Base-by-base conservation (phyloP, 495 filamentous ascomycete species). In the Staphylotrichum tortipilum region DNA sequence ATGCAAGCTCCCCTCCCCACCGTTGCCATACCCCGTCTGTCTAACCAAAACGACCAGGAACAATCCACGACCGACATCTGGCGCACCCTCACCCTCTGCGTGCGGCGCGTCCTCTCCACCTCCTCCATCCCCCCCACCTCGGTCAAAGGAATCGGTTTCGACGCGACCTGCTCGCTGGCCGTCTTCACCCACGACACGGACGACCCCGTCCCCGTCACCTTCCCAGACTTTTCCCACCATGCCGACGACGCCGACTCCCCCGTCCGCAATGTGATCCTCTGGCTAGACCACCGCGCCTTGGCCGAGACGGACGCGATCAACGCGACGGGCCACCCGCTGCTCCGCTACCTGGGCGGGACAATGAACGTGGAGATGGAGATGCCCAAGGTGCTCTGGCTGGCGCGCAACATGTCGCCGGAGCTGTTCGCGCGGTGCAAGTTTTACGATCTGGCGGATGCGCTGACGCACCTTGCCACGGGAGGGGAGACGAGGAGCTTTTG, bases 311-410 rank as follows among this genome's bases (percentile, higher is more conserved):
- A 82, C 17, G 81, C 84, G 64, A 94, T 98, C 72, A 97, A 97
- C 69, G 81, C 82, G 12, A 95, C 92, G 2, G 79, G 83, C 42
- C 92, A 97, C 70, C 88, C 89, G 55, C 74, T 98, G n/a, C 78
- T 98, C 30, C 82, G 86, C 42, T 98, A 96, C 66, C 91, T 98
- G 5, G 92, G 92, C 39, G 91, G 92, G 33, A 90, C 80, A 57
- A 97, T 98, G 92, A 94, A 86, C 58, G 86, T 94, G 55, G 92
- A 98, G 72, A 98, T 98, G 92, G 92, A 98, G 63, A 89, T 96
- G 22, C 92, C 92, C 21, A 98, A 98, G 62, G 88, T 95, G 1
- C 73, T 97, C 21, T 98, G 92, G 92, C 71, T 98, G 56, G 96
- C 97, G 75, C 92, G 94, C 61, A 76, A 96, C 67, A 96, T 98